A percentile compares a stretch with the other conserved stretches of the same genome.
Conservation (phyloP, 1,284 basidiomycete genomes). For the Uromyces viciae-fabae region DNA sequence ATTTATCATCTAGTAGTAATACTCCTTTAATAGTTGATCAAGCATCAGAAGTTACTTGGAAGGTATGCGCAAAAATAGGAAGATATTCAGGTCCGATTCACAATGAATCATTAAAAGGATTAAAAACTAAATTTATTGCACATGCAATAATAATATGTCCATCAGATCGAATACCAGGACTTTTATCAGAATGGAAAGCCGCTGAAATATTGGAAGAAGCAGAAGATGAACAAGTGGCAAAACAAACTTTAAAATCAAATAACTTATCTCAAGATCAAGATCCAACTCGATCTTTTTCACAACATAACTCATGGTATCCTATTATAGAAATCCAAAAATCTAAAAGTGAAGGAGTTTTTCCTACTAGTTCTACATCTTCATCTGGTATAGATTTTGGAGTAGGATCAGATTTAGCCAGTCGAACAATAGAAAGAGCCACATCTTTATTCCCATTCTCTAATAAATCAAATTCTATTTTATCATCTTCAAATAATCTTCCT, state of each 20-base stretch:
- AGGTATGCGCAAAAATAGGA: conserved; percentile 77
- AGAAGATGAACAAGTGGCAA: not conserved
- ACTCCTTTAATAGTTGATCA: too few relatives aligned
- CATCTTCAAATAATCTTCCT: too few relatives aligned
- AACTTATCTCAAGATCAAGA: not conserved
- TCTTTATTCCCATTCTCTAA: conserved; percentile 37
- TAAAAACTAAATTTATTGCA: conserved; percentile 69
- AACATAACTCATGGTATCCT: conserved; percentile 4
- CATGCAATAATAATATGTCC: conserved; percentile 83
- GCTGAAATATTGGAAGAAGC: conserved; percentile 47
- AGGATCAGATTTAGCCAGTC: conserved; percentile 26
- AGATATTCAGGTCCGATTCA: conserved; percentile 47
- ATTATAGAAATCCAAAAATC: conserved; percentile 18
- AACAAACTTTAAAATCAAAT: not conserved
- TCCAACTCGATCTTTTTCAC: not conserved
- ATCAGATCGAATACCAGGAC: conserved; percentile 67
- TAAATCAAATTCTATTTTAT: too few relatives aligned
- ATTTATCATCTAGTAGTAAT: conserved; percentile 18
- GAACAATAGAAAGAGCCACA: conserved; percentile 28
- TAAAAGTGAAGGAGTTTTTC: not conserved
- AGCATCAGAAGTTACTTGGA: conserved; percentile 77
- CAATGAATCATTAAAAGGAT: conserved; percentile 61
- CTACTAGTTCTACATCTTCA: not conserved
- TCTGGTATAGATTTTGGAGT: not conserved
- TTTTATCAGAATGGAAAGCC: conserved; percentile 69